Percentiles rank a stretch among this genome's conserved stretches.
phyloP scores from a whole-genome alignment of 371 early-diverging fungal species.

The Apophysomyces trapeziformis region DNA sequence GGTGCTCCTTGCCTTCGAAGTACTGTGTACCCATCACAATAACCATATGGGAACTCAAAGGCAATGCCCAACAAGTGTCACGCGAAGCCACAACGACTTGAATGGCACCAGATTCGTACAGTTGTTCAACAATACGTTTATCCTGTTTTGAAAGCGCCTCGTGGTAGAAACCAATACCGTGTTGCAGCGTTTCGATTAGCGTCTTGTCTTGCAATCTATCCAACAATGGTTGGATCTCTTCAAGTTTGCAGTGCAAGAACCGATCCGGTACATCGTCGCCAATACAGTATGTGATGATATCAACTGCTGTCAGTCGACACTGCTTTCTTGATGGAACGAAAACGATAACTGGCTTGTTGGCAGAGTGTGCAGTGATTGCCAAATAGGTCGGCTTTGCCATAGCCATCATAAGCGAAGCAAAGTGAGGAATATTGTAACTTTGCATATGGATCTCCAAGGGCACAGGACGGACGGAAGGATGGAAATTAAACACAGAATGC shows the following conservation, averaged over 20 bases:
- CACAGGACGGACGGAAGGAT: slow-evolving; percentile 90
- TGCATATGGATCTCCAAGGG: slow-evolving; percentile 95
- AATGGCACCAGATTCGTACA: slow-evolving; percentile 82
- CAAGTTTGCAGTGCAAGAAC: slow-evolving; percentile 73
- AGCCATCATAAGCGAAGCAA: slow-evolving; percentile 92
- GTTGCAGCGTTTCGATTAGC: slow-evolving; percentile 71
- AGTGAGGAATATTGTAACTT: slow-evolving; percentile 88
- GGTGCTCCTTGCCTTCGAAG: slow-evolving; percentile 92
- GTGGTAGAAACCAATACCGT: slow-evolving; percentile 92
- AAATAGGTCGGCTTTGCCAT: slow-evolving; percentile 91
- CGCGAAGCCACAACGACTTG: slow-evolving; percentile 90
- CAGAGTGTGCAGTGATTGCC: slow-evolving; percentile 72
- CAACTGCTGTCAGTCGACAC: slow-evolving; percentile 85
- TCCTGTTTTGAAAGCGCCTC: slow-evolving; percentile 83
- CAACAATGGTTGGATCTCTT: slow-evolving; percentile 67
- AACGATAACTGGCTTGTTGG: slow-evolving; percentile 75
- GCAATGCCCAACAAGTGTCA: slow-evolving; percentile 91
- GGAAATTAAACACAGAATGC: slow-evolving; percentile 89
- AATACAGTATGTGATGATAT: slow-evolving; percentile 78
- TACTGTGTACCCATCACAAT: slow-evolving; percentile 97
- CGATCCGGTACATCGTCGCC: slow-evolving; percentile 72
- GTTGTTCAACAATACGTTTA: slow-evolving; percentile 70
- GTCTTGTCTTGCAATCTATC: slow-evolving; percentile 73
- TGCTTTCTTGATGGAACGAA: slow-evolving; percentile 95
- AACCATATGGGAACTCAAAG: slow-evolving; percentile 80